Base-by-base conservation (phyloP, 169 alveolate species). In the Babesia divergens region DNA sequence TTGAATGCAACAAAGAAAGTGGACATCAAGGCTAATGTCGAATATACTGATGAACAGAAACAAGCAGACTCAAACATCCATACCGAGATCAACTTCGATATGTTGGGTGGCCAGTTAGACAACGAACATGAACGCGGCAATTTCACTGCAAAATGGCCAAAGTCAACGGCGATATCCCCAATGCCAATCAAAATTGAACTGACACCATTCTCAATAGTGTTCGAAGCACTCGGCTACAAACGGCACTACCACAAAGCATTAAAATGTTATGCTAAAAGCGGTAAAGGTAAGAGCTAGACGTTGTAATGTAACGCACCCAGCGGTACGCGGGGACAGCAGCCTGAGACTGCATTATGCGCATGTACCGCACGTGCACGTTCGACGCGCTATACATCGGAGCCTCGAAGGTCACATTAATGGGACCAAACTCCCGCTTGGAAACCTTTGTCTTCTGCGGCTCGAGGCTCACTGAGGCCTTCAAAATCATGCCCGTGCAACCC, bases 351-450 rank as follows among this genome's bases (percentile, higher is more conserved):
- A 68, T 8, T 6, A 74, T 50, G 16, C 70, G 58, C 50, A 74
- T 11, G 46, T 56, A 74, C 20, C 74, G 37, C 43, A 74, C 70
- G 58, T 62, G 67, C 6, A 74, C 76, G 18, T 74, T 58, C 49
- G 84, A 60, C 1, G 53, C 66, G 66, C 62, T 80, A 28, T 49
- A 85, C 88, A 74, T 75, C 28, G 91, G 90, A 18, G 72, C 81
- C 76, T 85, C 87, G 67, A 81, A 85, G 20, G 72, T 54, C 24
- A 85, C 26, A 37, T 82, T 81, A 28, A 85, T 74, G 18, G 91
- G 91, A 6, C 85, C 85, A 32, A 75, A 65, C 54, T 75, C 72
- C 9, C 67, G 50, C 31, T 18, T 8, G 18, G 64, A 37, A 1
- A 62, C 75, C 28, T 20, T 54, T 4, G 56, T 18, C 26, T 24